These are phyloP conservation scores for Monoraphidium neglectum DNA, from an alignment of 139 green algal species.

Conservation along the genomic window DNA sequence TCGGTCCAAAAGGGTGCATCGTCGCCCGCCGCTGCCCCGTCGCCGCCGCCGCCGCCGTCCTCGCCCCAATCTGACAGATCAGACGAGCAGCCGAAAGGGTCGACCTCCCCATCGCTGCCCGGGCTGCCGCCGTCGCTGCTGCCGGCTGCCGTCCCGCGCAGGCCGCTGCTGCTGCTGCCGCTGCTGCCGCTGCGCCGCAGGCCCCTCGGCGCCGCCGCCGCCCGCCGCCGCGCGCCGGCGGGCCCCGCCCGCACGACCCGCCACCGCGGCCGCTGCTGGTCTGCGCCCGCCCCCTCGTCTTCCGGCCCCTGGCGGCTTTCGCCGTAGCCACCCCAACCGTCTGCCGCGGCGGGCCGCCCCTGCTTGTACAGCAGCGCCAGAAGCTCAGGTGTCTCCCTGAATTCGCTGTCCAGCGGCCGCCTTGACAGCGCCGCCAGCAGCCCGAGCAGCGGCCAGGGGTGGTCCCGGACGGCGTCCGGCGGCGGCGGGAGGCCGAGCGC, in stretches of 20 bases:
- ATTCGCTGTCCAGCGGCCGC: background rate
- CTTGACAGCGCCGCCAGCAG: constrained; percentile 22
- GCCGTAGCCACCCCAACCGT: background rate
- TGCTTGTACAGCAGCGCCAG: constrained; percentile 4
- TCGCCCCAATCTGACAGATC: background rate
- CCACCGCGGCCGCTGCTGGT: background rate
- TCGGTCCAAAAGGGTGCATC: background rate
- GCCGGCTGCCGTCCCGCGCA: too few relatives aligned
- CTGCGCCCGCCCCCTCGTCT: background rate
- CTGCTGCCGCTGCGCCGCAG: too few relatives aligned
- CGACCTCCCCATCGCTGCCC: background rate
- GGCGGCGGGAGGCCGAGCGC: background rate
- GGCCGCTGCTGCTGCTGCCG: too few relatives aligned
- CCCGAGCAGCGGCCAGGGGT: constrained; percentile 18
- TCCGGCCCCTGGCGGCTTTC: background rate
- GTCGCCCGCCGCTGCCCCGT: background rate
- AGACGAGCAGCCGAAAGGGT: background rate
- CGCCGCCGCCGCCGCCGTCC: background rate
- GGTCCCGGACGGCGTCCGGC: background rate
- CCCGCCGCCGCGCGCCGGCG: background rate
- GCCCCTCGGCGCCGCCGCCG: too few relatives aligned
- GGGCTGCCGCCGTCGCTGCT: background rate
- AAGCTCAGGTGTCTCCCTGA: constrained; percentile 8
- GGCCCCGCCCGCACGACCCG: background rate
- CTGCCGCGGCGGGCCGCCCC: background rate